Percentiles rank a stretch among this genome's conserved stretches.
Evolutionary conservation across 805 yeast genomes (phyloP).

Genomic region (Saccharomycopsis microspora): DNA sequence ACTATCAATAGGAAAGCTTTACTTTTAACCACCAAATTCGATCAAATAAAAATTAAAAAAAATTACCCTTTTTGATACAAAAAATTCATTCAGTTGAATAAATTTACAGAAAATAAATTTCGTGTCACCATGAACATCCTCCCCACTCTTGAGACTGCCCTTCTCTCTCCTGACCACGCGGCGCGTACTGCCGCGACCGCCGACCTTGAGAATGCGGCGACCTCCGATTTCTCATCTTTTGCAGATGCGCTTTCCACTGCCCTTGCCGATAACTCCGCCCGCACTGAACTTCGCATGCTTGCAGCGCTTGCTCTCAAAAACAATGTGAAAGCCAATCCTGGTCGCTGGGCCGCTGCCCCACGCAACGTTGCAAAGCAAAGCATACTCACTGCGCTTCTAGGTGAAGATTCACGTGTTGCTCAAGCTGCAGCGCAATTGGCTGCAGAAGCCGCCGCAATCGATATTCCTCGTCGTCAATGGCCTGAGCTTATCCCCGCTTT

Average conservation of each 20-base stretch:
- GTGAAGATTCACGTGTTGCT: conserved; percentile 69
- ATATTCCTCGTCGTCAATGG: conserved; percentile 84
- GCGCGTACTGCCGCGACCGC: conserved; percentile 70
- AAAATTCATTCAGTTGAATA: background rate
- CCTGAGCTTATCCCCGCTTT: conserved; percentile 71
- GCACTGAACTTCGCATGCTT: conserved; percentile 77
- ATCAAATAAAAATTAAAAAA: background rate
- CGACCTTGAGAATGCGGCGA: conserved; percentile 59
- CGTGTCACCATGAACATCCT: conserved; percentile 43
- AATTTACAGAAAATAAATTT: background rate
- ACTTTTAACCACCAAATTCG: background rate
- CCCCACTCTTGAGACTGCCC: conserved; percentile 67
- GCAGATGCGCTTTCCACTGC: conserved; percentile 59
- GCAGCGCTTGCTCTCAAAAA: conserved; percentile 86
- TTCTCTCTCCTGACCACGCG: conserved; percentile 53
- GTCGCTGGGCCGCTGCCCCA: conserved; percentile 51
- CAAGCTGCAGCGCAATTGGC: conserved; percentile 86
- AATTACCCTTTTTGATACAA: background rate
- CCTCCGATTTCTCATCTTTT: conserved; percentile 67
- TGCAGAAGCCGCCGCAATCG: conserved; percentile 95
- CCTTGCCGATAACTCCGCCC: conserved; percentile 51
- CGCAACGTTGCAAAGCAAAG: conserved; percentile 47
- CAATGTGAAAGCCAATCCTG: conserved; percentile 75
- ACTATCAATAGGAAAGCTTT: background rate
- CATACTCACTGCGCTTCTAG: conserved; percentile 51